These are phyloP conservation scores for Coix lacrymajobi DNA, from an alignment of 176 grass and related monocot genomes.

Conservation along the genomic window DNA sequence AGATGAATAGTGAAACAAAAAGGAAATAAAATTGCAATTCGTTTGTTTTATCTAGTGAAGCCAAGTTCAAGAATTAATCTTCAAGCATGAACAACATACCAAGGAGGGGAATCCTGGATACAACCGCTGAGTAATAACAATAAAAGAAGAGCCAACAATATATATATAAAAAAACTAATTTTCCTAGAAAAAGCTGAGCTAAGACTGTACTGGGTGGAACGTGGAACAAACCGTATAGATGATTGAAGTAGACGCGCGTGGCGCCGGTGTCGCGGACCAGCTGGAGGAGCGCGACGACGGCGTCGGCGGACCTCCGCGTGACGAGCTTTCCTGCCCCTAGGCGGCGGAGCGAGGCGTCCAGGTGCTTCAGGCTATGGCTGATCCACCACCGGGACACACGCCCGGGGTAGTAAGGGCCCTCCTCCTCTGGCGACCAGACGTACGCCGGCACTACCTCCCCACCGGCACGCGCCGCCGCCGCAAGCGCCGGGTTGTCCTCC, in stretches of 20 bases:
- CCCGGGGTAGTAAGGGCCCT: conserved; percentile 62
- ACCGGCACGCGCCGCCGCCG: conserved; percentile 46
- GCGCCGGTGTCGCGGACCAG: conserved; percentile 63
- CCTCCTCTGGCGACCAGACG: conserved; percentile 88
- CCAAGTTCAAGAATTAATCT: conserved; percentile 1
- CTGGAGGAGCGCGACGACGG: conserved; percentile 56
- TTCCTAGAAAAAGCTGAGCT: conserved; percentile 11
- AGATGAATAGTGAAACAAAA: not conserved
- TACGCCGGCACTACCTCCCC: conserved; percentile 72
- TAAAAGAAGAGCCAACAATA: too few species aligned
- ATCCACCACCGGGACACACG: conserved; percentile 92
- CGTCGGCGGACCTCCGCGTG: conserved; percentile 59
- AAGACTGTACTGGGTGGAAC: not conserved
- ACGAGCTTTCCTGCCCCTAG: conserved; percentile 68
- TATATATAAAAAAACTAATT: not conserved
- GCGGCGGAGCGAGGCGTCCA: conserved; percentile 64
- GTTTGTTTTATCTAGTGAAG: conserved; percentile 10
- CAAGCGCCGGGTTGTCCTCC: conserved; percentile 81
- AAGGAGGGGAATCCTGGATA: not conserved
- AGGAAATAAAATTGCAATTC: not conserved
- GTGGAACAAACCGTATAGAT: conserved; percentile 69
- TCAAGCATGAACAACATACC: not conserved
- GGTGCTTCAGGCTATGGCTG: conserved; percentile 67
- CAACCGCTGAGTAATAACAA: not conserved
- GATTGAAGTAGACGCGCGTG: conserved; percentile 93